Base-by-base conservation (phyloP, 345 rosid genomes). In the Angophora floribunda region DNA sequence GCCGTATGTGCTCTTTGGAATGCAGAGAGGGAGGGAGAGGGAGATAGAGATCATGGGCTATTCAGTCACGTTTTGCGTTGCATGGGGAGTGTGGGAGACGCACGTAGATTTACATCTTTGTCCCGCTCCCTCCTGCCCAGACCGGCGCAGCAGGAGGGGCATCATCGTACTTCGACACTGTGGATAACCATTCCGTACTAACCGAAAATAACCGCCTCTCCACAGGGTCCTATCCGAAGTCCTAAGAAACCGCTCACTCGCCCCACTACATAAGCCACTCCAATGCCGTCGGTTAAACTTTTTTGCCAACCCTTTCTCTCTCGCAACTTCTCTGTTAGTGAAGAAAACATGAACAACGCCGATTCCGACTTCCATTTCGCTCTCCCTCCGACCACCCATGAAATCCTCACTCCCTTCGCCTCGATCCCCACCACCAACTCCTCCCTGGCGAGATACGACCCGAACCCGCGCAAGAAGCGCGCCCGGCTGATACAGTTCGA, bases 191-290 rank as follows among this genome's bases (percentile, higher is more conserved):
- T 45, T 26, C 87, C 87, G 87, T 86, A 70, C 85, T 30, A 91
- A 89, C 94, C 32, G 92, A 88, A 90, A 89, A 87, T 67, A 91
- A 90, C 93, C 85, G 90, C 92, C 87, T 88, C 86, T 30, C 88
- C 88, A 84, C 52, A 85, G 89, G 67, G 87, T 82, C 87, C 75
- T 19, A 41, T 50, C 88, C 85, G 78, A 45, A 28, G 84, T 50
- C 87, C 59, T 70, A 75, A 41, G 90, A 89, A 92, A 90, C 91
- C 86, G 91, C 87, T 90, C 49, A 52, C 65, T n/a, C 91, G 63
- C 87, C 65, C 61, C 75, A 87, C 93, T 93, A 91, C 92, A 91
- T 87, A 93, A 91, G 51, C 93, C 89, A 45, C 79, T 21, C 84
- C 85, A 45, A 85, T 90, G 53, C 91, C 91, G 85, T 87, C 59